phyloP scores from a whole-genome alignment of 1,284 basidiomycete genomes.

The Wolfiporia cocos region DNA sequence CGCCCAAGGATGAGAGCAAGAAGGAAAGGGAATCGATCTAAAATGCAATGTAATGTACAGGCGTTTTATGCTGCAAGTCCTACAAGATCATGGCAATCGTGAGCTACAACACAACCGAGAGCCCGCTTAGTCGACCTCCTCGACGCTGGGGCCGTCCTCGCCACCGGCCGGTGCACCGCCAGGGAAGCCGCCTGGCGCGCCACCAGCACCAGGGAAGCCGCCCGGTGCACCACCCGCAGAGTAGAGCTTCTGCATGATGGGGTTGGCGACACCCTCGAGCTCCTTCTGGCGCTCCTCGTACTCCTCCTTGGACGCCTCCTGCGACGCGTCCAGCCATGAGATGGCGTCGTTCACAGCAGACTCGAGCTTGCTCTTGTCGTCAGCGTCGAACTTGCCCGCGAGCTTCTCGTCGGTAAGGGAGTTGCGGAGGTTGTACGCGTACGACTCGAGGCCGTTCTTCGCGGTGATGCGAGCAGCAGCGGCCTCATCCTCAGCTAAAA shows the following conservation, averaged over 20 bases:
- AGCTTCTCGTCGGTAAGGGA: conserved; percentile 83
- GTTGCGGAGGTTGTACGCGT: conserved; percentile 96
- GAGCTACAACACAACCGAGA: background rate
- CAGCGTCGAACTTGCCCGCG: conserved; percentile 81
- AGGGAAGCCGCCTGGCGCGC: conserved; percentile 38
- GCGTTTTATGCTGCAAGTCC: conserved; percentile 4
- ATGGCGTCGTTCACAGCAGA: conserved; percentile 82
- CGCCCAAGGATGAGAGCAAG: background rate
- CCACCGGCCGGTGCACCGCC: conserved; percentile 32
- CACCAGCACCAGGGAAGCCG: conserved; percentile 36
- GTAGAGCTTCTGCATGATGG: conserved; percentile 95
- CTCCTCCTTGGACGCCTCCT: conserved; percentile 94
- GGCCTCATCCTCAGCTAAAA: conserved; percentile 71
- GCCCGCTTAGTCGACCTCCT: conserved; percentile 72
- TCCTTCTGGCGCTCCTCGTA: conserved; percentile 96
- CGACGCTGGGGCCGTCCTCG: conserved; percentile 83
- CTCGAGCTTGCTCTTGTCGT: conserved; percentile 88
- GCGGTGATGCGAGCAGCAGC: conserved; percentile 79
- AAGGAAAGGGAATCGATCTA: conserved; percentile 3
- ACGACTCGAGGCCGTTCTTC: conserved; percentile 91
- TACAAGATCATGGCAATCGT: conserved; percentile 4
- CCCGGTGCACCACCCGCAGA: conserved; percentile 62
- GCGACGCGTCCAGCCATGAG: conserved; percentile 83
- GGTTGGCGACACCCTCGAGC: conserved; percentile 84
- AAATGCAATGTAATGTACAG: conserved; percentile 9